A percentile compares a stretch with the other conserved stretches of the same genome.
Evolutionary conservation across 352 stramenopile genomes (phyloP).

Genomic region (Globisporangium cystogenes): DNA sequence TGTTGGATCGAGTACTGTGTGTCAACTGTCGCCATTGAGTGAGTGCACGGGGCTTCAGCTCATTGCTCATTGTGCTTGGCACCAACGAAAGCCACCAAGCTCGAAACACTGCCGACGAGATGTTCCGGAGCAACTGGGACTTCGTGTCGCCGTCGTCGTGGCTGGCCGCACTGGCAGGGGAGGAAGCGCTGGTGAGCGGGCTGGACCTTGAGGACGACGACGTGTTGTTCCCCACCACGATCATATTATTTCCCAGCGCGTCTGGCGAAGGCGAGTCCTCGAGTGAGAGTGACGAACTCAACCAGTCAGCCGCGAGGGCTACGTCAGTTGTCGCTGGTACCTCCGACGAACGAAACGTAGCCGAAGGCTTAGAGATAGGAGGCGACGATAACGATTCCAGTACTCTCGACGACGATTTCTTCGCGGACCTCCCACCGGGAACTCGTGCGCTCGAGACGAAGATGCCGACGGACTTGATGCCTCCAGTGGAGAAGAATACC

Average conservation of each 20-base stretch:
- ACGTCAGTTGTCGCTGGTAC: neutral
- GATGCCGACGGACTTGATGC: slow-evolving; percentile 23
- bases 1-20: no score
- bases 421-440: slow-evolving; percentile 39
- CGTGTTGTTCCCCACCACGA: slow-evolving; percentile 8
- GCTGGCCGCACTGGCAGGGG: slow-evolving; percentile 36
- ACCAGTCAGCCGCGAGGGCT: neutral
- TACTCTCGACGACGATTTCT: slow-evolving; percentile 35
- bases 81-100: no score
- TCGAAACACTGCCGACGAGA: neutral
- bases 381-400: slow-evolving; percentile 9
- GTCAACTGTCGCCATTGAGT: no score
- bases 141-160: slow-evolving; percentile 40
- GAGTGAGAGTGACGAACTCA: neutral
- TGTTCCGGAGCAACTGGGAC: slow-evolving; percentile 53
- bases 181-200: slow-evolving; percentile 44
- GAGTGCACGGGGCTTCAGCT: no score
- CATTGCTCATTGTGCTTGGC: no score
- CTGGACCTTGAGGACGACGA: slow-evolving; percentile 1
- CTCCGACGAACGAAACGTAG: slow-evolving; percentile 7
- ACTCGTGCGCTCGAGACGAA: slow-evolving; percentile 42
- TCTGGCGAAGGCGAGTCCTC: slow-evolving; percentile 1
- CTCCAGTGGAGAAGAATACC: slow-evolving; percentile 24
- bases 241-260: slow-evolving; percentile 16
- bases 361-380: neutral